Base-by-base conservation (phyloP, 169 alveolate species). In the Plasmodium gaboni region DNA sequence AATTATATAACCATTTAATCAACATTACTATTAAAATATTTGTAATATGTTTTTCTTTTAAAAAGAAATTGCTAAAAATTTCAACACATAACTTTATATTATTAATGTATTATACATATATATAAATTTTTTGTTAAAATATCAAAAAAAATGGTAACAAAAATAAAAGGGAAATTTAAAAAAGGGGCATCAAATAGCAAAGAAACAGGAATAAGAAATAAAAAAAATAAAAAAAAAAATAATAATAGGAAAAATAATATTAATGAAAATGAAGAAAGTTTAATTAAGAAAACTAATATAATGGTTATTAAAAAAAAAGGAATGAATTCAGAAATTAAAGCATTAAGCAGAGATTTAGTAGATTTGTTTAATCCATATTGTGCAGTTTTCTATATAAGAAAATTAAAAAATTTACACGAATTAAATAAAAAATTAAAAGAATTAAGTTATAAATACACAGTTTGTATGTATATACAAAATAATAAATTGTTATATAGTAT, bases 381-480 rank as follows among this genome's bases (percentile, higher is more conserved):
- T 19, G 46, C 55, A 53, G 44, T 50, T 55, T 68, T 83, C 55
- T 68, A 55, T 60, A 46, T 83, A 68, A 68, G 57, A 10, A 83
- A 57, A 68, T 51, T 68, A 63, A 83, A 68, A 48, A 55, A 83
- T 26, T 17, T 57, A 57, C 5, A 38, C 28, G 91, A 83, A 22
- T 19, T 83, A 42, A 83, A 68, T 71, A 83, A 83, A 53, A 83
- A 83, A 83, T 59, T 68, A 28, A 83, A 83, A 60, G 83, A 67
- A 63, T 83, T 83, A 67, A 24, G 50, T 48, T 83, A 68, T 83
- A 67, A 83, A 83, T 83, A 44, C 38, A 55, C 91, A 51, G 69
- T 68, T 67, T 68, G 60, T 50, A 12, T 48, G 13, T 63, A 83
- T 72, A 26, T 83, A 55, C 68, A 73, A 46, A 83, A 69, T 72